phyloP scores from a whole-genome alignment of 306 rosid genomes.

The Dryas drummondii region DNA sequence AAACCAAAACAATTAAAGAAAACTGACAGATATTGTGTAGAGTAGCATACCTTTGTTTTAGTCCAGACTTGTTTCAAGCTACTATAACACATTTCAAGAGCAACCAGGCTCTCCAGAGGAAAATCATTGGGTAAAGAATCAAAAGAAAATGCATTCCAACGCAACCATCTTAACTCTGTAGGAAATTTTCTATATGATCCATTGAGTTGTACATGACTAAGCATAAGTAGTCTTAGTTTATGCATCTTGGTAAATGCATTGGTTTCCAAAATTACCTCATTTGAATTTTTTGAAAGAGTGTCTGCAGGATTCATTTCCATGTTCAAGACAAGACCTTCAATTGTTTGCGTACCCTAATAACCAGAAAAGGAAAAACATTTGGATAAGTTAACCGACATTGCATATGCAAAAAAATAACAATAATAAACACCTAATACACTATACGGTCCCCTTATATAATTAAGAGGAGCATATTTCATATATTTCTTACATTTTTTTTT shows the following conservation, averaged over 20 bases:
- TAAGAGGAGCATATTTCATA: not conserved
- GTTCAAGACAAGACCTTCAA: constrained; percentile 2
- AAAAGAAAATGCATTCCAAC: not conserved
- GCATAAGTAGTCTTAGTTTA: not conserved
- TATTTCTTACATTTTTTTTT: not conserved
- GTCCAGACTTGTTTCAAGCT: constrained; percentile 1
- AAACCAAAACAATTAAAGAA: not conserved
- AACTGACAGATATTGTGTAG: not conserved
- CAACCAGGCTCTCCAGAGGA: constrained; percentile 9
- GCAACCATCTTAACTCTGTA: not conserved
- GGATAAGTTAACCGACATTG: not conserved
- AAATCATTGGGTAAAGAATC: not conserved
- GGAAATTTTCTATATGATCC: constrained; percentile 7
- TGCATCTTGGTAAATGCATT: not conserved
- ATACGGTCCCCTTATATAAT: not conserved
- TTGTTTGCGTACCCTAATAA: not conserved
- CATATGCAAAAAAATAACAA: not conserved
- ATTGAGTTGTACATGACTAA: not conserved
- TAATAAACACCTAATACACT: not conserved
- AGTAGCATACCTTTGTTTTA: not conserved
- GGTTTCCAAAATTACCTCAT: not conserved
- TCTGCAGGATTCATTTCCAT: not conserved
- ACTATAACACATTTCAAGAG: constrained; percentile 13
- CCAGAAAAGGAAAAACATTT: not conserved
- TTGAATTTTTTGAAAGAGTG: not conserved